A percentile compares a stretch with the other conserved stretches of the same genome.
These are phyloP conservation scores for Fusarium equiseti DNA, from an alignment of 2,329 filamentous ascomycete species.

Conservation along the genomic window DNA sequence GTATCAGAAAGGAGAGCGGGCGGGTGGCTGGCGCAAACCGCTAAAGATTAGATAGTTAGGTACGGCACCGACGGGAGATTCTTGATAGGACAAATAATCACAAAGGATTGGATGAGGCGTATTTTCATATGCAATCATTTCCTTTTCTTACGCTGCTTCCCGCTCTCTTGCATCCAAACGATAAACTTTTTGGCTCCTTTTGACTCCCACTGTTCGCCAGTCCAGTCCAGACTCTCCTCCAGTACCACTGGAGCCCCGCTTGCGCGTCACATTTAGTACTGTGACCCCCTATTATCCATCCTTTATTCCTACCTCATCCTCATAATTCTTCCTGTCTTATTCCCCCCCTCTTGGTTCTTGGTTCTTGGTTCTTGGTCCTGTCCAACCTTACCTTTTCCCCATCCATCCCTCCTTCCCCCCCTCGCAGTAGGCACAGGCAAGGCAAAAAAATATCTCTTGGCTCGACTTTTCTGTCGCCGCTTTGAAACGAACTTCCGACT, in stretches of 20 bases:
- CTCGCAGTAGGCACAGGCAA: not conserved
- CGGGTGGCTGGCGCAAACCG: not conserved
- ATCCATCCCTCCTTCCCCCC: constrained; percentile 7
- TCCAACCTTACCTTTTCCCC: constrained; percentile 12
- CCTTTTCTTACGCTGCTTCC: constrained; percentile 16
- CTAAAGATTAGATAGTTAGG: not conserved
- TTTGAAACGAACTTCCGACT: not conserved
- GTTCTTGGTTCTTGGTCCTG: not conserved
- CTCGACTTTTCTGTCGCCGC: constrained; percentile 2
- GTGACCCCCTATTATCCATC: constrained; percentile 20
- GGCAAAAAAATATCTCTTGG: constrained; percentile 24
- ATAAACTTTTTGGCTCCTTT: constrained; percentile 13
- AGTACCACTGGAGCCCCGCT: constrained; percentile 15
- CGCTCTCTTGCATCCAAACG: constrained; percentile 6
- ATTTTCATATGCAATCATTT: constrained; percentile 25
- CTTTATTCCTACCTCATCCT: constrained; percentile 17
- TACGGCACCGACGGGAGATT: not conserved
- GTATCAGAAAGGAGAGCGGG: not conserved
- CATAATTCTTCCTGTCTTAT: constrained; percentile 20
- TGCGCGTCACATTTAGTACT: constrained; percentile 26
- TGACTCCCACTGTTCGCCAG: not conserved
- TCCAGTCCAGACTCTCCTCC: not conserved
- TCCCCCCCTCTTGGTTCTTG: not conserved
- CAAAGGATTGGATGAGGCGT: constrained; percentile 10
- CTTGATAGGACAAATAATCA: not conserved